Evolutionary conservation across 2,329 filamentous ascomycete species (phyloP), one percentile per base, ranked within the genome.

Genomic region (Colletotrichum viniferum): DNA sequence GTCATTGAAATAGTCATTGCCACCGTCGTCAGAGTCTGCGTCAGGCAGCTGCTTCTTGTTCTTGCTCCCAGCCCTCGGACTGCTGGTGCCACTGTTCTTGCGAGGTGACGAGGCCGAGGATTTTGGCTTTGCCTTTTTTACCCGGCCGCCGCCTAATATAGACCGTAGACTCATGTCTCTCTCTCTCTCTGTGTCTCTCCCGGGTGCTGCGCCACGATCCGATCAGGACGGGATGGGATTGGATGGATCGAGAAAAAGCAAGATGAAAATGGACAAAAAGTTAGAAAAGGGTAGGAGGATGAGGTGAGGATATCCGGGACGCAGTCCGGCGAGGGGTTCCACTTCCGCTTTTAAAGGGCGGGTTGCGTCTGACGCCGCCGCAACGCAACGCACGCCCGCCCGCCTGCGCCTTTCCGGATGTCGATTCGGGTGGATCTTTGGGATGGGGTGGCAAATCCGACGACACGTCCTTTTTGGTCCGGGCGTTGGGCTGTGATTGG

Each of bases 141-240:
- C 79, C 32, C 85, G 82, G 28, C 79, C 81, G 16, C 84, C 81
- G 24, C 85, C 84, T 4, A 87, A 78, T 70, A 87, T 85, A 3
- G 85, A 84, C 10, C 81, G 82, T 64, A 87, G 79, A 32, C 80
- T 84, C 74, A 76, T 48, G 38, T 48, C 38, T 48, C 18, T 48
- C 18, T 43, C 18, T 43, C 16, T 38, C 14, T 38, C 2, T 38
- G 14, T n/a, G 9, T 76, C 8, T 62, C 24, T 60, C 28, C 78
- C 78, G 38, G 69, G 13, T 21, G 14, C 24, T 21, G 30, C 67
- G 52, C 48, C 78, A 71, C 4, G 71, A 72, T 48, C 58, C 18
- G 65, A 10, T 43, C 34, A 30, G 14, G n/a, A 24, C 26, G 24
- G 26, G 24, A 34, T 36, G 9, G 6, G n/a, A 62, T 62, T n/a